Base-by-base conservation (phyloP, 176 grass and related monocot species). In the Saccharum officinarum region DNA sequence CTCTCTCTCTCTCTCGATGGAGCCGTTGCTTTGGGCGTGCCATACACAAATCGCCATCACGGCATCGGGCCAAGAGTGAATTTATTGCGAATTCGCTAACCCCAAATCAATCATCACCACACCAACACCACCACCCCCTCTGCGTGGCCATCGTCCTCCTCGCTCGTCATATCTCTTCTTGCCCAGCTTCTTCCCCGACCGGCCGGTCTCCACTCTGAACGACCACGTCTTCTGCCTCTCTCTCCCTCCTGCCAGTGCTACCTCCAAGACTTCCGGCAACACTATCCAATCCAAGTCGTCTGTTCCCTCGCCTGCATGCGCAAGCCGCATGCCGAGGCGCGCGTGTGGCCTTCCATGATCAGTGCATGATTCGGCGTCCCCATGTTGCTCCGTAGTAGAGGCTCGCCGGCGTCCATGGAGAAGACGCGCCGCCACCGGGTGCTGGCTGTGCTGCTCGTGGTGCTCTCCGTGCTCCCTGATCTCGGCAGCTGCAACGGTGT, bases 1-100 rank as follows among this genome's bases (percentile, higher is more conserved):
- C 33, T 34, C n/a, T n/a, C n/a, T n/a, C n/a, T n/a, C n/a, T 33
- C 31, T 2, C 10, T 39, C 42, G 30, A 81, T 16, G 30, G 69
- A 15, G 20, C 34, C 47, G 71, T 34, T 33, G 77, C 66, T 39
- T 57, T 3, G 12, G 47, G 47, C 2, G 31, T 69, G 62, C 3
- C 78, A 68, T 68, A 50, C 30, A 69, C 2, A 69, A 68, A 26
- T 39, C 34, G 10, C 17, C 49, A 8, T 55, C 33, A 33, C 36
- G 33, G 72, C 73, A 55, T 82, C 49, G 80, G 69, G 80, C 67
- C 80, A 82, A 71, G 67, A 8, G 49, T 50, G 80, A 22, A 82
- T 71, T 82, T 11, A 82, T 82, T 82, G 67, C 80, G 13, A 61
- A 8, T 61, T 61, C 1, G 57, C 55, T 60, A 61, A 1, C n/a